Evolutionary conservation across 495 filamentous ascomycete species (phyloP).

Genomic region (Penicillium bovifimosum): DNA sequence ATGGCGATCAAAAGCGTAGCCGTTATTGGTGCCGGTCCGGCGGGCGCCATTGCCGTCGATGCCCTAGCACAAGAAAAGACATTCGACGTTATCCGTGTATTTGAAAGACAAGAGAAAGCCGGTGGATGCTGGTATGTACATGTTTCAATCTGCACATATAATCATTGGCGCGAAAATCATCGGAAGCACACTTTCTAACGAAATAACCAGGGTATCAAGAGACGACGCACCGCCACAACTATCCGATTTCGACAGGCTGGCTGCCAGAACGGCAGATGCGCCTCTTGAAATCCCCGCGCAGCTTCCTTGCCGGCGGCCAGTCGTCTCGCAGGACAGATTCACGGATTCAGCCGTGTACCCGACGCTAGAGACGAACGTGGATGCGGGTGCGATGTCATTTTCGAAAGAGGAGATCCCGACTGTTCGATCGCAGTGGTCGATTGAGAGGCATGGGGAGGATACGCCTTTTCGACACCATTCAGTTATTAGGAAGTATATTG

Average conservation of each 20-base stretch:
- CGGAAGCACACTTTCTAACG: no score
- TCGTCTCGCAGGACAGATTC: slow-evolving; percentile 41
- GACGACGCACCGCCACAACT: slow-evolving; percentile 24
- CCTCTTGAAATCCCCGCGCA: slow-evolving; percentile 41
- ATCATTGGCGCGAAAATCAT: no score
- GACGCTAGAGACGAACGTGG: slow-evolving; percentile 37
- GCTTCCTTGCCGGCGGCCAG: slow-evolving; percentile 43
- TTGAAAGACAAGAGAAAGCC: slow-evolving; percentile 52
- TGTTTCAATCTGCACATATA: no score
- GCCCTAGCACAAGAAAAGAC: slow-evolving; percentile 50
- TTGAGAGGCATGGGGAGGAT: slow-evolving; percentile 30
- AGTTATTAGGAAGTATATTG: slow-evolving; percentile 36
- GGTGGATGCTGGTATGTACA: slow-evolving; percentile 53
- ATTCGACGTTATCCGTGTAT: slow-evolving; percentile 53
- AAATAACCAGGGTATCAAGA: slow-evolving; percentile 38
- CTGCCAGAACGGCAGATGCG: slow-evolving; percentile 43
- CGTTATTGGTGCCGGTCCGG: slow-evolving; percentile 54
- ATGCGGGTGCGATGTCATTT: slow-evolving; percentile 36
- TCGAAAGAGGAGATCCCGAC: slow-evolving; percentile 34
- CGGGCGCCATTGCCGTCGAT: slow-evolving; percentile 55
- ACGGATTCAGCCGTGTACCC: slow-evolving; percentile 42
- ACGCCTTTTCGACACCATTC: slow-evolving; percentile 37
- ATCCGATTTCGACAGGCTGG: slow-evolving; percentile 37
- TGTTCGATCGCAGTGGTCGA: slow-evolving; percentile 31
- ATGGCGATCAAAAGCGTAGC: slow-evolving; percentile 46